Conservation (phyloP, 805 yeast species). For the Wickerhamiella allomyrinae region DNA sequence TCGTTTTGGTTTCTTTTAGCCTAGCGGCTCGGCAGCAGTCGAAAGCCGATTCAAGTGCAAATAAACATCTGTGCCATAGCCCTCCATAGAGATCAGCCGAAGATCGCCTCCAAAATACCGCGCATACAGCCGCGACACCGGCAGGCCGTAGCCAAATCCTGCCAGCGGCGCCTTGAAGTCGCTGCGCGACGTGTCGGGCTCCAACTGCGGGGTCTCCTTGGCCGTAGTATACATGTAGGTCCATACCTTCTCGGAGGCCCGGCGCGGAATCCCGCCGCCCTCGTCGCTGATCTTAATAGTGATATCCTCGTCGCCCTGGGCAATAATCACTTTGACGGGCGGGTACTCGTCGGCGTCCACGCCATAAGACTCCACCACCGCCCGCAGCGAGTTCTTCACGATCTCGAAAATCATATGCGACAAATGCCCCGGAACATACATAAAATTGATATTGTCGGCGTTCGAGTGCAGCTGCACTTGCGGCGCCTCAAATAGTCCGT, state of each 20-base stretch:
- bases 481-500: constrained; percentile 77
- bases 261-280: constrained; percentile 85
- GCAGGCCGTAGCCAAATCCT: constrained; percentile 85
- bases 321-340: constrained; percentile 72
- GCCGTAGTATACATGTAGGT: constrained; percentile 85
- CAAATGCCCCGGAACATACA: constrained; percentile 88
- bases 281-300: constrained; percentile 84
- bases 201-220: constrained; percentile 50
- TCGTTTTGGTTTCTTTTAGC: no score
- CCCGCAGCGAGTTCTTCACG: constrained; percentile 71
- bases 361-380: constrained; percentile 72
- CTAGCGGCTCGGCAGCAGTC: constrained; percentile 51
- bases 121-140: constrained; percentile 72
- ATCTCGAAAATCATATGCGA: constrained; percentile 86
- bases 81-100: constrained; percentile 80
- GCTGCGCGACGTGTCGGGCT: constrained; percentile 41
- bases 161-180: constrained; percentile 86
- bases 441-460: constrained; percentile 51
- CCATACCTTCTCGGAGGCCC: constrained; percentile 77
- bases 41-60: constrained; percentile 70
- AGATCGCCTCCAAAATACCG: constrained; percentile 85
- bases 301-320: constrained; percentile 81
- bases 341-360: constrained; percentile 60
- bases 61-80: constrained; percentile 87
- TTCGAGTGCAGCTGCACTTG: constrained; percentile 66